A percentile compares a stretch with the other conserved stretches of the same genome.
phyloP scores from a whole-genome alignment of 345 rosid species.

The Boechera retrofracta region DNA sequence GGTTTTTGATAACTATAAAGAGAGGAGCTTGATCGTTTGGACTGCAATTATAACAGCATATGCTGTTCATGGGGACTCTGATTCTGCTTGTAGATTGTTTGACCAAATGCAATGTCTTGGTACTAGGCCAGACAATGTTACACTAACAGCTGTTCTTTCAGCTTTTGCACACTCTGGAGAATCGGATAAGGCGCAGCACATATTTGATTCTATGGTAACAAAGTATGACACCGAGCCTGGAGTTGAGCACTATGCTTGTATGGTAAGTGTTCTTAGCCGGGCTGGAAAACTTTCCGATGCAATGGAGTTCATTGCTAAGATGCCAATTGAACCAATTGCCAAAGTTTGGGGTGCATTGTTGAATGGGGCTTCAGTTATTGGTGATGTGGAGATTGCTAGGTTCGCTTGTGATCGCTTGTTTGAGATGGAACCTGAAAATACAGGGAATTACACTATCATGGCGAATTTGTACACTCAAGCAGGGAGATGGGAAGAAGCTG shows the following conservation, averaged over 20 bases:
- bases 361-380: slow-evolving; percentile 72
- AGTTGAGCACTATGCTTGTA: slow-evolving; percentile 83
- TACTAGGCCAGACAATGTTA: slow-evolving; percentile 70
- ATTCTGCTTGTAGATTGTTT: slow-evolving; percentile 56
- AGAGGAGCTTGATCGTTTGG: slow-evolving; percentile 78
- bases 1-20: slow-evolving; percentile 61
- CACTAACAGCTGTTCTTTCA: slow-evolving; percentile 73
- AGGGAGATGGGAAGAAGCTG: slow-evolving; percentile 91
- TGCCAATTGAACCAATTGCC: slow-evolving; percentile 75
- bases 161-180: slow-evolving; percentile 81
- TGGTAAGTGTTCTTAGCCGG: slow-evolving; percentile 78
- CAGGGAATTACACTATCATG: slow-evolving; percentile 78
- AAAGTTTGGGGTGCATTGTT: slow-evolving; percentile 92
- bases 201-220: slow-evolving; percentile 61
- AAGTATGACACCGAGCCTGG: slow-evolving; percentile 59
- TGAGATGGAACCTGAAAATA: slow-evolving; percentile 77
- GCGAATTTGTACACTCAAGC: slow-evolving; percentile 80
- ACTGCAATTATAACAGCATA: slow-evolving; percentile 82
- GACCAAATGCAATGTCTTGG: slow-evolving; percentile 59
- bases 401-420: slow-evolving; percentile 63
- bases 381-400: slow-evolving; percentile 70
- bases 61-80: slow-evolving; percentile 77
- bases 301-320: slow-evolving; percentile 61
- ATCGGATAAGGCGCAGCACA: slow-evolving; percentile 60
- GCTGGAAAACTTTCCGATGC: slow-evolving; percentile 80